Evolutionary conservation across 1,139 yeast genomes (phyloP), one percentile per base, ranked within the genome.

Genomic region (Saccharomyces hybrid): DNA sequence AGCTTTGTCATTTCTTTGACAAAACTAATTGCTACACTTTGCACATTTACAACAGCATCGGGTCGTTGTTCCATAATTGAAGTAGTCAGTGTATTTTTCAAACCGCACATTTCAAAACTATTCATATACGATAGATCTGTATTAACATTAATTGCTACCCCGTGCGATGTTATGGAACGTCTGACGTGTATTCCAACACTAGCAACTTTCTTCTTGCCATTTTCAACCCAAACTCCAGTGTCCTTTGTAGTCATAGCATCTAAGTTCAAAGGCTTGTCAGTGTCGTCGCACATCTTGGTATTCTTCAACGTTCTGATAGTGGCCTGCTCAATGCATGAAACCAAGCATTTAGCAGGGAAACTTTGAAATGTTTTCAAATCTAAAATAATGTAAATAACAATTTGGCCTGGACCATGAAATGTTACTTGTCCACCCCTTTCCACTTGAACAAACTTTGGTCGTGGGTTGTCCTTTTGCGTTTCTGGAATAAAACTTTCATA

Each of bases 341-440:
- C 93, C 66, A 83, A 88, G 69, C 96, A 88, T 62, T 83, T 79
- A 0, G 90, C 85, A 0, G 88, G 78, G 48, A 90, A 73, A 51
- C 78, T 72, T 44, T 71, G 64, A 63, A 87, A 86, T 49, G 80
- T 77, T 58, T 79, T 77, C 54, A 93, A 74, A 68, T 93, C 97
- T 48, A 95, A 58, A 2, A 95, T 78, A 16, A 95, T 84, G 66
- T 91, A 95, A 2, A 89, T 83, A 3, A 91, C 97, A 49, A 90
- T 70, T 70, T 95, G 99, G 0, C 99, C 99, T 2, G 91, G 85
- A 0, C 98, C 98, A 72, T 95, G 99, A 78, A 89, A 95, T 0
- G 99, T 93, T 0, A 93, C 83, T 68, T 93, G 96, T 0, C 99
- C 99, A n/a, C 99, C 99, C 57, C 99, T 76, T 57, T 83, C 84